Evolutionary conservation across 2,329 filamentous ascomycete species (phyloP).

Genomic region (Chaetomium olivaceum): DNA sequence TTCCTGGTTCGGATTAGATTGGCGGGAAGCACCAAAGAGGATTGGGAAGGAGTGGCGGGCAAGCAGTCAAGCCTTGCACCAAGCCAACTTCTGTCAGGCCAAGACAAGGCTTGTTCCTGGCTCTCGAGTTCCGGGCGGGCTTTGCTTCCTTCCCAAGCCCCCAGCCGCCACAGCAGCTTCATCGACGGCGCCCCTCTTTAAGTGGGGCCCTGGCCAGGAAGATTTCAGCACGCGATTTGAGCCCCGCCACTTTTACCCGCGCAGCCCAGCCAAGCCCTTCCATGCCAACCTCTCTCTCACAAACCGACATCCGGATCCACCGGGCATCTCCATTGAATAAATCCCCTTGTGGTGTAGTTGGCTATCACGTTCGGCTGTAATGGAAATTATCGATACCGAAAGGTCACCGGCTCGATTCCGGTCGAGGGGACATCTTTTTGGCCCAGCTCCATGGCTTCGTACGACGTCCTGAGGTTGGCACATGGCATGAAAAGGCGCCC

Average conservation of each 20-base stretch:
- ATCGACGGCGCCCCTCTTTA: not conserved
- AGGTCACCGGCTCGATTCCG: constrained; percentile 32
- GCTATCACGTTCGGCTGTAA: constrained; percentile 32
- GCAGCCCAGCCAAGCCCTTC: not conserved
- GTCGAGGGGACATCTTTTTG: constrained; percentile 26
- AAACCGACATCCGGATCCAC: not conserved
- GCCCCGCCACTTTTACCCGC: no score
- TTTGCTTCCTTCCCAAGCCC: not conserved
- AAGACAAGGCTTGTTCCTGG: constrained; percentile 5
- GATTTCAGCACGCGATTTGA: not conserved
- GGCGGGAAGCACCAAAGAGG: not conserved
- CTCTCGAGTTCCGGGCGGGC: not conserved
- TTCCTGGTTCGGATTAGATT: constrained; percentile 21
- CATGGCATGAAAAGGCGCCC: no score
- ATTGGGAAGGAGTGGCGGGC: constrained; percentile 4
- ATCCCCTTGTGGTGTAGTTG: constrained; percentile 33
- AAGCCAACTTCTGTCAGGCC: not conserved
- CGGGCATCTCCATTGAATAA: constrained; percentile 11
- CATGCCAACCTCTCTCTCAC: not conserved
- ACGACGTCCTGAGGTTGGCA: no score
- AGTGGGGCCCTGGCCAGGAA: not conserved
- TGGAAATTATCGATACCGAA: constrained; percentile 30
- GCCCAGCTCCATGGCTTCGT: no score
- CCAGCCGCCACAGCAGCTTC: not conserved
- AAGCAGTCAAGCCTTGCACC: not conserved